A percentile compares a stretch with the other conserved stretches of the same genome.
phyloP scores from a whole-genome alignment of 331 rosid genomes.

The Saraca asoca region DNA sequence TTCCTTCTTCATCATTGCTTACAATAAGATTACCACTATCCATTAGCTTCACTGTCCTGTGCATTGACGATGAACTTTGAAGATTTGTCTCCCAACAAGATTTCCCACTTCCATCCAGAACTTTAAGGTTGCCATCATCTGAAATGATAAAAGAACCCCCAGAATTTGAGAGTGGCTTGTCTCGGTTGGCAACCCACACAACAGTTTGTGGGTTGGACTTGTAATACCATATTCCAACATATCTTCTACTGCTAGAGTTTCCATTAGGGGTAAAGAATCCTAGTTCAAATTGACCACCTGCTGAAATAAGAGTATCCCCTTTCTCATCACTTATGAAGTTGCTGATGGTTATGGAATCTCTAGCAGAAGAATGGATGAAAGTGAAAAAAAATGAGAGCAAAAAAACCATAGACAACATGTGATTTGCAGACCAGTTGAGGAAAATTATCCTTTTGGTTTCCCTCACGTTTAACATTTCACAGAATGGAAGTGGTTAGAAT shows the following conservation, averaged over 20 bases:
- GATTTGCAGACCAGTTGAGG: slow-evolving; percentile 39
- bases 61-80: slow-evolving; percentile 35
- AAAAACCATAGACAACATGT: slow-evolving; percentile 38
- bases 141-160: slow-evolving; percentile 51
- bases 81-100: slow-evolving; percentile 54
- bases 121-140: slow-evolving; percentile 66
- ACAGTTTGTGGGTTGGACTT: slow-evolving; percentile 50
- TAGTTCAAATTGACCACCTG: slow-evolving; percentile 54
- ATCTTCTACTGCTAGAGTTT: slow-evolving; percentile 55
- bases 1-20: slow-evolving; percentile 38
- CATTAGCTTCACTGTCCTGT: slow-evolving; percentile 46
- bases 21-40: slow-evolving; percentile 65
- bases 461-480: slow-evolving; percentile 43
- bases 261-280: slow-evolving; percentile 72
- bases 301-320: slow-evolving; percentile 56
- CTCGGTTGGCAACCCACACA: slow-evolving; percentile 82
- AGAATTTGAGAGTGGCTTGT: slow-evolving; percentile 49
- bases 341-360: slow-evolving; percentile 44
- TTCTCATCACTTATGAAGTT: slow-evolving; percentile 43
- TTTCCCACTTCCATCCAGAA: slow-evolving; percentile 45
- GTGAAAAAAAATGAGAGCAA: slow-evolving; percentile 41
- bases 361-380: slow-evolving; percentile 42
- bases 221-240: slow-evolving; percentile 77
- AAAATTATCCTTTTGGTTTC: slow-evolving; percentile 35
- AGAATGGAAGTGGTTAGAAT: slow-evolving; percentile 28